Evolutionary conservation across 768 basidiomycete species (phyloP).

Genomic region (Boletus eberwhitei): DNA sequence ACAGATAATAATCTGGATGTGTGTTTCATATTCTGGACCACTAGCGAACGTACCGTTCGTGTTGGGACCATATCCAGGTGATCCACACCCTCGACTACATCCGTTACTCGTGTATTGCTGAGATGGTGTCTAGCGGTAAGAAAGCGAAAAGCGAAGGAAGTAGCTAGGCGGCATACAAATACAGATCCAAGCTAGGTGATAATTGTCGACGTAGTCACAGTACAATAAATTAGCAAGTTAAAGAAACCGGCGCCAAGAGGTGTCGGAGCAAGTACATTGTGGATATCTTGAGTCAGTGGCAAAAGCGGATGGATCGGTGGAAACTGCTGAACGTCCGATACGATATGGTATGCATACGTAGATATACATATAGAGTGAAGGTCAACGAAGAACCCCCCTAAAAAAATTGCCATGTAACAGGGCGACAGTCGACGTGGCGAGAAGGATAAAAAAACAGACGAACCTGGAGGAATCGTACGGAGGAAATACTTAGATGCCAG

Average conservation of each 20-base stretch:
- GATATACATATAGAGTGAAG: neutral
- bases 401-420: neutral
- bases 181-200: constrained; percentile 14
- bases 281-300: constrained; percentile 1
- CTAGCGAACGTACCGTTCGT: too few species aligned
- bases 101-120: constrained; percentile 1
- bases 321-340: constrained; percentile 5
- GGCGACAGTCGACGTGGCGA: neutral
- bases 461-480: neutral
- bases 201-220: neutral
- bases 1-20: neutral
- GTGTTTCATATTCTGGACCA: neutral
- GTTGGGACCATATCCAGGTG: neutral
- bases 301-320: neutral
- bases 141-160: neutral
- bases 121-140: constrained; percentile 2
- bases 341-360: constrained; percentile 13
- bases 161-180: constrained; percentile 12
- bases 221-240: constrained; percentile 24
- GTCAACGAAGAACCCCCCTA: neutral
- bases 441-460: neutral
- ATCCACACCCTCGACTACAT: neutral
- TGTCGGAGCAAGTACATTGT: neutral
- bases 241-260: neutral
- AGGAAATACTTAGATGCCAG: neutral